A percentile compares a stretch with the other conserved stretches of the same genome.
Conservation (phyloP, 163 green algal genomes). For the Scenedesmus sp. region DNA sequence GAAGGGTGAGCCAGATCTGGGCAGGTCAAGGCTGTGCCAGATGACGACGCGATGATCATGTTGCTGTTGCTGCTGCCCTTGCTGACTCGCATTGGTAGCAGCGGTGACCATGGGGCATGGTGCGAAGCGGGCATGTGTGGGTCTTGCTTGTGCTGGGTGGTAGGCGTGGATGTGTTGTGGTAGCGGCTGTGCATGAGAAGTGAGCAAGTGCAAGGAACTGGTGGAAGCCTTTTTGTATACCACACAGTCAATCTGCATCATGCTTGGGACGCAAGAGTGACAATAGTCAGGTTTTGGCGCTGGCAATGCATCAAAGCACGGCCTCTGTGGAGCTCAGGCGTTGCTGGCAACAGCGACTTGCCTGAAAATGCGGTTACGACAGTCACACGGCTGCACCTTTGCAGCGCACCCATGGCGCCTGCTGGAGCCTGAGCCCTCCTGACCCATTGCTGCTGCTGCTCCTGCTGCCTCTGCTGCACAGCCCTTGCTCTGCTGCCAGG, state of each 20-base stretch:
- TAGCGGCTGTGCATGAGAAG: too few species aligned
- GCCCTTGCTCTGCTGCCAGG: background rate
- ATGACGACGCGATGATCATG: background rate
- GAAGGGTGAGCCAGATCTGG: background rate
- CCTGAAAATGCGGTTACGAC: too few species aligned
- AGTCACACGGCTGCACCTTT: too few species aligned
- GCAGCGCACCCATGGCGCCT: too few species aligned
- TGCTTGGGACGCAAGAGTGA: background rate
- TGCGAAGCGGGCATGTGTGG: background rate
- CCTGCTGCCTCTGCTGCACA: background rate
- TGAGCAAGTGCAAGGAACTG: too few species aligned
- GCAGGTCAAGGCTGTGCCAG: background rate
- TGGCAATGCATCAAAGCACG: background rate
- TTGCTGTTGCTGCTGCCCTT: background rate
- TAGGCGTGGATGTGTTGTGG: background rate
- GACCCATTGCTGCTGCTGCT: slow-evolving; percentile 32
- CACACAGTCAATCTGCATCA: too few species aligned
- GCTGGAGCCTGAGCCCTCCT: too few species aligned
- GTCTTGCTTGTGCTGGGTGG: background rate
- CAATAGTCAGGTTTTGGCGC: background rate
- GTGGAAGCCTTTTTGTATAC: too few species aligned
- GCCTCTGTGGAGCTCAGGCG: too few species aligned
- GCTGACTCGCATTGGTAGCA: too few species aligned
- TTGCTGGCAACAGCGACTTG: too few species aligned
- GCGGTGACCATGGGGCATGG: background rate